Conservation (phyloP, 768 basidiomycete genomes). For the Termitomyces titanicus region DNA sequence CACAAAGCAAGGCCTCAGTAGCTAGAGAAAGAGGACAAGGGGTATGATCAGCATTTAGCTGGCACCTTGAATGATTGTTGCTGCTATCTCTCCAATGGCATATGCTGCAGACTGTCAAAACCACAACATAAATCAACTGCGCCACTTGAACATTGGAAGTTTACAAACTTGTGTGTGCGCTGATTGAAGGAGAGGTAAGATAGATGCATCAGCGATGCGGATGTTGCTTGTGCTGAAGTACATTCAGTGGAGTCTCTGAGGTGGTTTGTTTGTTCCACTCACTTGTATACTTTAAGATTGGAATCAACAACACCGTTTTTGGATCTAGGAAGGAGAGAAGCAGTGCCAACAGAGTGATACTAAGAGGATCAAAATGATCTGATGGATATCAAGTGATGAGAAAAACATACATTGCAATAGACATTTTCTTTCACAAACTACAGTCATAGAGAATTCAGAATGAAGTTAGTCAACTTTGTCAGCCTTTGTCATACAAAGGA, state of each 20-base stretch:
- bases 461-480: too few relatives aligned
- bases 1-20: too few relatives aligned
- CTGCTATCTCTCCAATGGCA: slow-evolving; percentile 2
- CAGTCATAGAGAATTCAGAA: neutral
- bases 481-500: too few relatives aligned
- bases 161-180: slow-evolving; percentile 29
- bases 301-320: slow-evolving; percentile 21
- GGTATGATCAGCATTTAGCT: too few relatives aligned
- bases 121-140: too few relatives aligned
- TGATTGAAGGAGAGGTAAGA: slow-evolving; percentile 36
- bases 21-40: too few relatives aligned
- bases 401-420: slow-evolving; percentile 20
- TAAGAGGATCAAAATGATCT: neutral
- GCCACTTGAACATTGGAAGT: neutral
- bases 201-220: slow-evolving; percentile 42
- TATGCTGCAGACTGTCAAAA: neutral
- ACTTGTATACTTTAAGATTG: slow-evolving; percentile 22
- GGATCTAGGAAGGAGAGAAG: slow-evolving; percentile 35
- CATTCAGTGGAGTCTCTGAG: neutral
- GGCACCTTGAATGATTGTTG: slow-evolving; percentile 1
- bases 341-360: slow-evolving; percentile 32
- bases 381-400: neutral
- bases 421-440: slow-evolving; percentile 22
- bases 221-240: slow-evolving; percentile 37
- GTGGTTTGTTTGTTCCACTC: neutral